A percentile compares a stretch with the other conserved stretches of the same genome.
Conservation (phyloP, 805 yeast species). For the Wickerhamiella brachini region DNA sequence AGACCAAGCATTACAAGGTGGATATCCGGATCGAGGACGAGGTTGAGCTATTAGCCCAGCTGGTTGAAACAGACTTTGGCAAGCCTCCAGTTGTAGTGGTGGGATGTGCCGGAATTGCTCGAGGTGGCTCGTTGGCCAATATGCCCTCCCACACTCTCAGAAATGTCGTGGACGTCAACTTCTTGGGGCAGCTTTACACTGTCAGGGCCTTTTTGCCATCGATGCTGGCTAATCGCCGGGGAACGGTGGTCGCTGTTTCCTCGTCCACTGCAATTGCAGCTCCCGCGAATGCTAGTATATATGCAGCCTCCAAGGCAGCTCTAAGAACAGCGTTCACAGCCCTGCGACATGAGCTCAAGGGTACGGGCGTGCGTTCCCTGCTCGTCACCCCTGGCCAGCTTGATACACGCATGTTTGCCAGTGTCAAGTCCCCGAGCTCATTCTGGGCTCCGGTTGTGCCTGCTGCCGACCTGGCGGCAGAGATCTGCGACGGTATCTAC, state of each 20-base stretch:
- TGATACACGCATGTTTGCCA: conserved; percentile 51
- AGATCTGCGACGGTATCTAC: conserved; percentile 27
- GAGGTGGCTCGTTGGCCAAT: conserved; percentile 39
- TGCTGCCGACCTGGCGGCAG: conserved; percentile 44
- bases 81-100: conserved; percentile 69
- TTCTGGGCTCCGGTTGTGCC: conserved; percentile 63
- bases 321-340: conserved; percentile 61
- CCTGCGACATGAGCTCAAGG: conserved; percentile 42
- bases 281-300: conserved; percentile 57
- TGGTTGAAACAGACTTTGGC: conserved; percentile 65
- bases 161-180: conserved; percentile 42
- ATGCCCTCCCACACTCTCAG: conserved; percentile 31
- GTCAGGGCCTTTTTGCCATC: conserved; percentile 49
- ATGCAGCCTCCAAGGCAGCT: conserved; percentile 76
- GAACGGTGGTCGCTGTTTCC: conserved; percentile 60
- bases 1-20: conserved; percentile 1
- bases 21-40: conserved; percentile 21
- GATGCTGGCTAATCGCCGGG: conserved; percentile 41
- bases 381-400: conserved; percentile 71
- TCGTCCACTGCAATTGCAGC: conserved; percentile 66
- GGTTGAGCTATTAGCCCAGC: conserved; percentile 38
- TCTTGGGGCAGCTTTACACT: conserved; percentile 50
- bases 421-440: conserved; percentile 51
- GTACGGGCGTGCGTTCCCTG: conserved; percentile 48
- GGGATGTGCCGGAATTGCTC: conserved; percentile 81